Evolutionary conservation across 768 basidiomycete genomes (phyloP), one percentile per base, ranked within the genome.

Genomic region (Flagelloscypha sp.): DNA sequence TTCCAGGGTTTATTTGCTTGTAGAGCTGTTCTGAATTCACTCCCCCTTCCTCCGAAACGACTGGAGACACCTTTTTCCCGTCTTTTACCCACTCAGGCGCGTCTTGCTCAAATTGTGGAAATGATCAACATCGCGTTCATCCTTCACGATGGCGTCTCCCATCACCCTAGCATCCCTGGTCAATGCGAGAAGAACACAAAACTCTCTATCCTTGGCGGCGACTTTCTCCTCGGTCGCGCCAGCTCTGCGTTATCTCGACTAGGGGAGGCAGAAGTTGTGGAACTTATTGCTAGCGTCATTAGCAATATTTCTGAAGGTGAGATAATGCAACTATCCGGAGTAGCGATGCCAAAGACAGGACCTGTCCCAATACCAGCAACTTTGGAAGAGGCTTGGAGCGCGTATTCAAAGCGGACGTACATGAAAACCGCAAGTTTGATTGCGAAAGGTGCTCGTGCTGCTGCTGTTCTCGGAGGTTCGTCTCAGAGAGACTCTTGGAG

Each of bases 221-320:
- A 98, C 59, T 98, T 98, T 58, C 67, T 99, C 13, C 74, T 99
- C 7, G 95, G 89, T 6, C 77, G 95, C 31, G 84, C 93, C 8
- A 84, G 80, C 44, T 79, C 88, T 2, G 87, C 89, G 0, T 68
- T 98, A 7, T 79, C 89, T 1, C 72, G 92, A 7, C 69, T 99
- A 6, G 93, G 92, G 4, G 79, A 81, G 41, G 68, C 61, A 48
- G 88, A 98, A 53, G 93, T 94, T 35, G 88, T 97, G 33, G 95
- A 99, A 56, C 71, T 98, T 39, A 76, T 97, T 30, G 77, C 89
- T 3, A 83, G 79, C 49, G 88, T 97, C 40, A 84, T 99, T 36
- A 79, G 88, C 2, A 98, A 97, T 53, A 68, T 94, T 24, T 93
- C 93, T n/a, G 94, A 98, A 55, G 95, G 94, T 22, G 89, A 97